Percentiles rank a stretch among this genome's conserved stretches.
Evolutionary conservation across 1,139 yeast species (phyloP).

Genomic region (Arxiozyma slooffiae): DNA sequence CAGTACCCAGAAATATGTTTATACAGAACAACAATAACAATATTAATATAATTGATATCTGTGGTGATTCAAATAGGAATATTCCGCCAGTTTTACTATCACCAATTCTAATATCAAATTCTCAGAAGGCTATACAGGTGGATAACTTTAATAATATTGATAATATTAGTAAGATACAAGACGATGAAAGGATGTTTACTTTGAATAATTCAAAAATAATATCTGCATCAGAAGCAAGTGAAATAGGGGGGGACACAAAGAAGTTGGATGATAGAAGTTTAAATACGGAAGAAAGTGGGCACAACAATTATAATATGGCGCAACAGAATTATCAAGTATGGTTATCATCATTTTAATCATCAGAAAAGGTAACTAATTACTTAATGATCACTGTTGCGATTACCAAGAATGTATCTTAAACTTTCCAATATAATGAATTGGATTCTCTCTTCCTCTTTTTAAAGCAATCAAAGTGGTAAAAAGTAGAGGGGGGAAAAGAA

Average conservation of each 20-base stretch:
- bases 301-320: slow-evolving; percentile 10
- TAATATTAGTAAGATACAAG: background rate
- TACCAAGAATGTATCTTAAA: no score
- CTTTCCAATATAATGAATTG: no score
- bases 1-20: background rate
- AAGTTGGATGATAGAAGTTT: background rate
- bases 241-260: background rate
- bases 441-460: no score
- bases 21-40: background rate
- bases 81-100: slow-evolving; percentile 1
- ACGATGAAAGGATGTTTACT: background rate
- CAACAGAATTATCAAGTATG: slow-evolving; percentile 24
- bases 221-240: background rate
- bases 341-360: slow-evolving; percentile 14
- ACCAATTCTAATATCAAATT: background rate
- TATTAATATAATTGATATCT: background rate
- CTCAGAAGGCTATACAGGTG: background rate
- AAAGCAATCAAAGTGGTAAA: no score
- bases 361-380: no score
- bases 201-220: background rate
- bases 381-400: no score
- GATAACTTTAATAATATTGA: background rate
- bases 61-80: background rate
- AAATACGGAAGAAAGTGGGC: background rate
- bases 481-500: no score